Percentiles rank a stretch among this genome's conserved stretches.
Evolutionary conservation across 257 asterid genomes (phyloP).

Genomic region (Solanum etuberosum): DNA sequence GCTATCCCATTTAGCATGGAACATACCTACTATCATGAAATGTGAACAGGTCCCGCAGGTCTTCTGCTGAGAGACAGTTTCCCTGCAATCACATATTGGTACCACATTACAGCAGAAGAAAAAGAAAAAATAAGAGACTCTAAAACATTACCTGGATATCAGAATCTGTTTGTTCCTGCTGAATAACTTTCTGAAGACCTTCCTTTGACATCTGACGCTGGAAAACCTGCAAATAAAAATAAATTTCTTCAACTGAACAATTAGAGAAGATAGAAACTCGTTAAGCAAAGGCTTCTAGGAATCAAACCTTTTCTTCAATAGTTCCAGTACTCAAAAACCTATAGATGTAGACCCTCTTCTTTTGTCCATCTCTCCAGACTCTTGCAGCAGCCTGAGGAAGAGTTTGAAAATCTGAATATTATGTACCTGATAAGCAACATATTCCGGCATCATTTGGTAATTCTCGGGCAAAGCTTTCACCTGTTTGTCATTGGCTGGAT

Average conservation of each 20-base stretch:
- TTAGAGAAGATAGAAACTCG: neutral
- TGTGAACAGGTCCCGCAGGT: slow-evolving; percentile 84
- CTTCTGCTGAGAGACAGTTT: slow-evolving; percentile 77
- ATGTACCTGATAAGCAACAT: neutral
- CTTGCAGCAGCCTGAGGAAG: slow-evolving; percentile 89
- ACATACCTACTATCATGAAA: slow-evolving; percentile 70
- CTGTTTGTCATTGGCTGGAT: slow-evolving; percentile 99
- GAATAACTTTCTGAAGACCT: slow-evolving; percentile 92
- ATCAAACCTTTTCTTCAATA: slow-evolving; percentile 84
- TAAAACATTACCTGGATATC: slow-evolving; percentile 40
- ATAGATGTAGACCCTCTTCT: slow-evolving; percentile 92
- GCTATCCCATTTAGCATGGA: neutral
- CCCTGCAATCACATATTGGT: slow-evolving; percentile 42
- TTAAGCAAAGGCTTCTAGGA: neutral
- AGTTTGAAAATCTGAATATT: neutral
- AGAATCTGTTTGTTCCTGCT: slow-evolving; percentile 60
- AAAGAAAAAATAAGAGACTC: slow-evolving; percentile 2
- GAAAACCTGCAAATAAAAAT: slow-evolving; percentile 49
- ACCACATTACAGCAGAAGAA: neutral
- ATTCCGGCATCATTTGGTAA: neutral
- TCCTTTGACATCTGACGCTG: slow-evolving; percentile 99
- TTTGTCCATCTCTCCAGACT: slow-evolving; percentile 99
- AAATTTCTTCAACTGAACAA: neutral
- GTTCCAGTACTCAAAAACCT: slow-evolving; percentile 95
- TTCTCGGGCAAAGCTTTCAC: slow-evolving; percentile 20